These are phyloP conservation scores for Cochlearia excelsa DNA, from an alignment of 345 rosid species.

Conservation along the genomic window DNA sequence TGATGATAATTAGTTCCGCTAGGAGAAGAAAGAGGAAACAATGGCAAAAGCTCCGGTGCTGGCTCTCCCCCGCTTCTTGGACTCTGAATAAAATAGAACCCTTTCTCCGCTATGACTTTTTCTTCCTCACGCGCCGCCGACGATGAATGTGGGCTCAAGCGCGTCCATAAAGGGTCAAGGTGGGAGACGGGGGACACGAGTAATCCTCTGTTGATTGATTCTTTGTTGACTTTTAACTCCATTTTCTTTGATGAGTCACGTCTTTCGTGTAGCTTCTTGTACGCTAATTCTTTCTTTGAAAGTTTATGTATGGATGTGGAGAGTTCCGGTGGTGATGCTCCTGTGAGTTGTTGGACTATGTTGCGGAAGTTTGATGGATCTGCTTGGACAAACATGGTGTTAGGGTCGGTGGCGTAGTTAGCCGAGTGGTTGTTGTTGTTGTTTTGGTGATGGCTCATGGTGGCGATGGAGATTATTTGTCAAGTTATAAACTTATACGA, in stretches of 20 bases:
- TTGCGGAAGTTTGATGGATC: slow-evolving; percentile 79
- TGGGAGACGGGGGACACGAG: slow-evolving; percentile 75
- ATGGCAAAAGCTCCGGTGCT: slow-evolving; percentile 63
- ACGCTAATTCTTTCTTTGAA: slow-evolving; percentile 45
- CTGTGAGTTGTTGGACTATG: slow-evolving; percentile 86
- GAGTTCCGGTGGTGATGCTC: slow-evolving; percentile 54
- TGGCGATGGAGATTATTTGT: slow-evolving; percentile 1
- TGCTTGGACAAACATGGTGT: slow-evolving; percentile 88
- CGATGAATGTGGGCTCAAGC: slow-evolving; percentile 37
- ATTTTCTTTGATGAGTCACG: slow-evolving; percentile 63
- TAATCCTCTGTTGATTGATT: slow-evolving; percentile 34
- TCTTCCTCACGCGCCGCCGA: slow-evolving; percentile 31
- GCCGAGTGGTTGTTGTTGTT: slow-evolving; percentile 10
- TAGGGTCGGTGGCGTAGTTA: slow-evolving; percentile 52
- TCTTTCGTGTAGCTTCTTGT: slow-evolving; percentile 89
- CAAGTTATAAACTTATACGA: neutral
- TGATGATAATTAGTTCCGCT: slow-evolving; percentile 1
- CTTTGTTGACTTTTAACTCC: slow-evolving; percentile 56
- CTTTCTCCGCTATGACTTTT: slow-evolving; percentile 56
- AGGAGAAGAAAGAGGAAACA: slow-evolving; percentile 76
- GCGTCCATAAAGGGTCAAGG: slow-evolving; percentile 46
- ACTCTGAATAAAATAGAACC: slow-evolving; percentile 71
- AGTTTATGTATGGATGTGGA: slow-evolving; percentile 42
- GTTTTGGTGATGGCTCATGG: slow-evolving; percentile 28
- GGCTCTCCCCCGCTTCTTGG: slow-evolving; percentile 50